Evolutionary conservation across 768 basidiomycete genomes (phyloP), one percentile per base, ranked within the genome.

Genomic region (Suillus brevipes): DNA sequence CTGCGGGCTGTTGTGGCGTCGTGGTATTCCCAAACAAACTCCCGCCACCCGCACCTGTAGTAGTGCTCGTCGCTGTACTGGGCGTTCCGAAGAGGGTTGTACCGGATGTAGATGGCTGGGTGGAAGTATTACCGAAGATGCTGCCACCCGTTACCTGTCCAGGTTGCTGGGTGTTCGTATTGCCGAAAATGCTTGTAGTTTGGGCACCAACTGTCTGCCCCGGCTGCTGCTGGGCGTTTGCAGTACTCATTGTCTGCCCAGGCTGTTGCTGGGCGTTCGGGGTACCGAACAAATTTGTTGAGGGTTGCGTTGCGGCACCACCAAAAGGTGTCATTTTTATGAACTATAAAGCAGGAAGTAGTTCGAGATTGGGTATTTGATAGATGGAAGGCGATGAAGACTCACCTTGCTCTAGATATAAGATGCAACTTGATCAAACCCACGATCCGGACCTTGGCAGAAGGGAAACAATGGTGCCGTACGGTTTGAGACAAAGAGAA

Each of bases 91-190:
- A 59, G 25, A 43, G 25, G 20, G 25, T 28, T 31, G 34, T 65
- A 38, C 71, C 72, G 16, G 59, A 53, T 18, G 68, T 61, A 7
- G 69, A 64, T 62, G 68, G 73, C 53, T 71, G 64, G 16, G 63
- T 60, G 67, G 66, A 65, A 9, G 67, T 66, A 45, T 37, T 63
- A 36, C 73, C 67, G 34, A 74, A 75, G 43, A 72, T 61, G 40
- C 59, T 34, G 4, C 74, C 70, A 6, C 73, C 71, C 4, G 64
- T 57, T 62, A 69, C 40, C 31, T 56, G 59, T 64, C 66, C 28
- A 52, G 37, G 25, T 42, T 38, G 50, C 14, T 49, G 65, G 23
- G 67, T 56, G 65, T 60, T 67, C 18, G 64, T 63, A n/a, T 14
- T 52, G 10, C 65, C 62, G 43, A 68, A 68, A 3, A 63, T 36